A percentile compares a stretch with the other conserved stretches of the same genome.
These are phyloP conservation scores for Coprinopsis strossmayeri DNA, from an alignment of 768 basidiomycete species.

Conservation along the genomic window DNA sequence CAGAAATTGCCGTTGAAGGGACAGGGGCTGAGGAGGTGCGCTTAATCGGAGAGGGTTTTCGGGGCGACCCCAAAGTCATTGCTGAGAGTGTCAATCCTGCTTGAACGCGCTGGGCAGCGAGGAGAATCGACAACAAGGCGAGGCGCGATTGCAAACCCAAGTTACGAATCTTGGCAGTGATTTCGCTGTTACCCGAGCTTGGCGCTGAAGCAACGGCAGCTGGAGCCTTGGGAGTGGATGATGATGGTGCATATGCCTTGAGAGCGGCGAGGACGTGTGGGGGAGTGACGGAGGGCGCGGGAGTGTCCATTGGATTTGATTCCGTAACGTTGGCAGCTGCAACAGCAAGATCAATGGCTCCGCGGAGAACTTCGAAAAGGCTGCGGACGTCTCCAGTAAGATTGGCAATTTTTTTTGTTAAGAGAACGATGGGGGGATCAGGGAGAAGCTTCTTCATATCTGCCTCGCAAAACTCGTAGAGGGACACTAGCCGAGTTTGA, in stretches of 20 bases:
- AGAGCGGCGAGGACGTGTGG: slow-evolving; percentile 67
- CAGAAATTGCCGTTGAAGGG: slow-evolving; percentile 20
- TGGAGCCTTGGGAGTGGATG: slow-evolving; percentile 22
- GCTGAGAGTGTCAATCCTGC: slow-evolving; percentile 46
- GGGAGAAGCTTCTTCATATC: slow-evolving; percentile 54
- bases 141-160: slow-evolving; percentile 73
- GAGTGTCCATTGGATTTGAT: slow-evolving; percentile 28
- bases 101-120: slow-evolving; percentile 58
- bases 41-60: slow-evolving; percentile 44
- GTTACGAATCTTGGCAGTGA: slow-evolving; percentile 55
- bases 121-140: slow-evolving; percentile 54
- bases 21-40: slow-evolving; percentile 31
- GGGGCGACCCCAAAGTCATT: slow-evolving; percentile 28
- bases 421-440: slow-evolving; percentile 53
- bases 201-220: slow-evolving; percentile 17
- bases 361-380: slow-evolving; percentile 73
- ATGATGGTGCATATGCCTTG: slow-evolving; percentile 57
- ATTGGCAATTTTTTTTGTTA: slow-evolving; percentile 76
- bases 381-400: slow-evolving; percentile 80
- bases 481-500: slow-evolving; percentile 50
- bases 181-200: slow-evolving; percentile 47
- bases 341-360: slow-evolving; percentile 70
- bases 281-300: slow-evolving; percentile 49
- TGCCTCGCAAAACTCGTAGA: slow-evolving; percentile 33
- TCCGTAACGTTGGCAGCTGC: slow-evolving; percentile 19